These are phyloP conservation scores for Termitomyces sp. DNA, from an alignment of 768 basidiomycete genomes.

Conservation along the genomic window DNA sequence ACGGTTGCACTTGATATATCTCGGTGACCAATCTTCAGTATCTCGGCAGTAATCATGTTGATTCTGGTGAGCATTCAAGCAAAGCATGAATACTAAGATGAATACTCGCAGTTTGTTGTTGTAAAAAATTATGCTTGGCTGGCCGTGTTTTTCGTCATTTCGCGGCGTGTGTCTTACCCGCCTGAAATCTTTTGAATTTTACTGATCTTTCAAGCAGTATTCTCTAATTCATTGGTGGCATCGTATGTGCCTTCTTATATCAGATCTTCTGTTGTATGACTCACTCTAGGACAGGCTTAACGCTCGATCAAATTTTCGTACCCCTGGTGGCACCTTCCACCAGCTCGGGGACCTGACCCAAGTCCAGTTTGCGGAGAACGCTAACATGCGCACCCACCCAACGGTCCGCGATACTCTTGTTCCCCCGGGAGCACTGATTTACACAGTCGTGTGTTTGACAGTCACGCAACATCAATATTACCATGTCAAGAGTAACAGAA, in stretches of 20 bases:
- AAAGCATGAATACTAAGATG: background rate
- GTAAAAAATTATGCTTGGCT: conserved; percentile 7
- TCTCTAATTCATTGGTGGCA: conserved; percentile 12
- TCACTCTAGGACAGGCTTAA: conserved; percentile 1
- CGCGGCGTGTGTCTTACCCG: conserved; percentile 2
- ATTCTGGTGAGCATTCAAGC: conserved; percentile 1
- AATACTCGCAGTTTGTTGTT: background rate
- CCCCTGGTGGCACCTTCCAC: conserved; percentile 13
- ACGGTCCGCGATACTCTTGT: background rate
- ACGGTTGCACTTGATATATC: background rate
- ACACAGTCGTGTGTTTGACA: background rate
- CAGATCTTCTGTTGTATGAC: background rate
- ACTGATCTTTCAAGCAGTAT: conserved; percentile 2
- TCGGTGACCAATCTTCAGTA: background rate
- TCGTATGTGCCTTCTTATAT: conserved; percentile 1
- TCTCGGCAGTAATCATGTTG: conserved; percentile 4
- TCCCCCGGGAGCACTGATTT: background rate
- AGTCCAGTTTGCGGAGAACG: background rate
- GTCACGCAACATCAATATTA: background rate
- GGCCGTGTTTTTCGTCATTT: conserved; percentile 10
- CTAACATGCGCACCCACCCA: background rate
- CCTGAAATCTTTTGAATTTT: background rate
- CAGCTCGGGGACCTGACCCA: too few species aligned
- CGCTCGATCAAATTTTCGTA: conserved; percentile 15
- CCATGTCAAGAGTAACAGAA: background rate